These are phyloP conservation scores for Leccinellum luteum DNA, from an alignment of 768 basidiomycete genomes.

Conservation along the genomic window DNA sequence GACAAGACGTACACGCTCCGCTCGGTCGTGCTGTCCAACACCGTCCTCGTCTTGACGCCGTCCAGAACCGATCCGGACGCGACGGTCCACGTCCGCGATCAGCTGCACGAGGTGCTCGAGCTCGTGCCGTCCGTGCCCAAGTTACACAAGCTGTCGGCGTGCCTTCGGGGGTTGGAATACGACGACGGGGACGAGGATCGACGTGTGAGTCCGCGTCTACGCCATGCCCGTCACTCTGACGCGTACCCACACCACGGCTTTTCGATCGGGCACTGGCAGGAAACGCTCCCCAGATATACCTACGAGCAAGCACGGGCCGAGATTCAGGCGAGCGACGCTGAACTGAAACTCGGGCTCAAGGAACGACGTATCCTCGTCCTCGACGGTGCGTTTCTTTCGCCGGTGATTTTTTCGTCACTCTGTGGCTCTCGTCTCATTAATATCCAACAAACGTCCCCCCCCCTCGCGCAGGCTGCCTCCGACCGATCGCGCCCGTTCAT, in stretches of 20 bases:
- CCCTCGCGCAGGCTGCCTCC: constrained; percentile 55
- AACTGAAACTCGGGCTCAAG: constrained; percentile 62
- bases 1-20: constrained; percentile 80
- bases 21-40: constrained; percentile 87
- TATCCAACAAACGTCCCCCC: too few species aligned
- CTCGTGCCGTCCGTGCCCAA: constrained; percentile 74
- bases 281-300: constrained; percentile 40
- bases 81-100: constrained; percentile 70
- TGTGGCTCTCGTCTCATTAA: too few species aligned
- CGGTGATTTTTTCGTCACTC: neutral
- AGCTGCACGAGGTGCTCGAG: constrained; percentile 83
- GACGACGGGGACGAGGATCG: constrained; percentile 57
- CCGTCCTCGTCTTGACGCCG: constrained; percentile 70
- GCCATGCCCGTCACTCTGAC: neutral
- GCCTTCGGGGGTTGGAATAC: constrained; percentile 68
- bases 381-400: constrained; percentile 59
- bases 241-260: too few species aligned
- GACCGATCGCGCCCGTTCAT: constrained; percentile 66
- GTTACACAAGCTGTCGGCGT: constrained; percentile 57
- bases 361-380: constrained; percentile 72
- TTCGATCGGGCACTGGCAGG: constrained; percentile 3
- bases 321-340: constrained; percentile 81
- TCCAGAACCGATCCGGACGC: constrained; percentile 36
- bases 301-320: constrained; percentile 60
- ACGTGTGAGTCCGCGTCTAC: constrained; percentile 19